A percentile compares a stretch with the other conserved stretches of the same genome.
Conservation (phyloP, 345 rosid species). For the Draba incana region DNA sequence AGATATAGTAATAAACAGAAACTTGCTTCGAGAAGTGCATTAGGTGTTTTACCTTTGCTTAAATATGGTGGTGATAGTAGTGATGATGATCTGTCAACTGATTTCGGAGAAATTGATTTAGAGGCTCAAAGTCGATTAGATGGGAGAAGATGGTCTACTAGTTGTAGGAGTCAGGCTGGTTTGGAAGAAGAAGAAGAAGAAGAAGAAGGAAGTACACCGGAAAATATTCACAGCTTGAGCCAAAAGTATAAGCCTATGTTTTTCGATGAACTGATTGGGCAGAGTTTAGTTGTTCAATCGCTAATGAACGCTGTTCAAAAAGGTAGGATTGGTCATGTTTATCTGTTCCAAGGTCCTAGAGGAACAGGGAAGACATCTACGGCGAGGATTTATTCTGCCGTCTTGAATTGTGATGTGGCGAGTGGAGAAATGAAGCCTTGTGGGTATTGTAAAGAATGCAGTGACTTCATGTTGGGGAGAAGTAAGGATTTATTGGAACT, state of each 20-base stretch:
- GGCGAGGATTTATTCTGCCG: slow-evolving; percentile 79
- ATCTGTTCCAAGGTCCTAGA: slow-evolving; percentile 96
- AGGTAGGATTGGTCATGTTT: slow-evolving; percentile 76
- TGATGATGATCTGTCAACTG: slow-evolving; percentile 84
- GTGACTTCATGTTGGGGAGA: slow-evolving; percentile 68
- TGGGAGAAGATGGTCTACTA: slow-evolving; percentile 89
- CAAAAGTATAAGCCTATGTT: slow-evolving; percentile 83
- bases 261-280: slow-evolving; percentile 85
- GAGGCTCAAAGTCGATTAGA: slow-evolving; percentile 96
- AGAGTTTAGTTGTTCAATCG: slow-evolving; percentile 74
- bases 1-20: slow-evolving; percentile 47
- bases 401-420: slow-evolving; percentile 64
- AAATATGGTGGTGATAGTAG: slow-evolving; percentile 58
- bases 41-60: slow-evolving; percentile 78
- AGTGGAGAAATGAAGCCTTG: slow-evolving; percentile 75
- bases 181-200: slow-evolving; percentile 54
- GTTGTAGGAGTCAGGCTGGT: slow-evolving; percentile 78
- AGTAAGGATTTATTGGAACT: slow-evolving; percentile 64
- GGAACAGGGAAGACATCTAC: slow-evolving; percentile 94
- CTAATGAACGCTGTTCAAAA: slow-evolving; percentile 63
- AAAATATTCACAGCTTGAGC: slow-evolving; percentile 70
- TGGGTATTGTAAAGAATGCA: slow-evolving; percentile 74
- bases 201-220: slow-evolving; percentile 66
- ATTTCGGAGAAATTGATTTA: slow-evolving; percentile 84
- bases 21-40: slow-evolving; percentile 58